Base-by-base conservation (phyloP, 495 filamentous ascomycete genomes). In the Penicillium dipodomyicola region DNA sequence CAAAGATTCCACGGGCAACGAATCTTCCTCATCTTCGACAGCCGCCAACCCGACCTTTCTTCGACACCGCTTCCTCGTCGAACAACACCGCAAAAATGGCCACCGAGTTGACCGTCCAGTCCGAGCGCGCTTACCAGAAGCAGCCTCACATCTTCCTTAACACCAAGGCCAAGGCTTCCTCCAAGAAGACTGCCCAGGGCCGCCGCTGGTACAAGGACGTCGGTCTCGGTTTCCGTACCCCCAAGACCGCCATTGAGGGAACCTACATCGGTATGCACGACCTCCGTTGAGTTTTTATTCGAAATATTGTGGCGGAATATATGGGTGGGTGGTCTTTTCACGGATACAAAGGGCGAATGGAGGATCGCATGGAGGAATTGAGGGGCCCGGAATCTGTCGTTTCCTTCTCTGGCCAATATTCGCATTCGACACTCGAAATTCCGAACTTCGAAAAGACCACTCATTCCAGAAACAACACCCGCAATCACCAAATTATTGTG, bases 151-250 rank as follows among this genome's bases (percentile, higher is more conserved):
- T 99, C 85, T 97, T 97, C 89, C 84, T 88, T 72, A 96, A 96
- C 84, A 77, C 82, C 68, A 97, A 96, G 86, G 73, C 79, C 65
- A 84, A 87, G 79, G 87, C 89, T 76, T 97, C 96, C 85, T 87
- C 84, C 74, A 84, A 85, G 73, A 87, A 87, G 73, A 77, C 81
- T 64, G 91, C 90, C 71, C 92, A 95, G 85, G 89, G 88, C 64
- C 86, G 92, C 70, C 87, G 94, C 91, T 99, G 92, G 92, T 97
- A 92, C 80, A 99, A 99, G 89, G 95, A 99, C 72, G 90, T 99
- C 72, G 94, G 94, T 74, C 81, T 99, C 76, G 94, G 94, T 66
- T 97, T 99, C 87, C 86, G 89, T 78, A 97, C 95, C 73, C 94
- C 94, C 72, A 92, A 90, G 85, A 89, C 83, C 67, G 94, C 94